Evolutionary conservation across 169 alveolate species (phyloP).

Genomic region (Plasmodium blacklocki): DNA sequence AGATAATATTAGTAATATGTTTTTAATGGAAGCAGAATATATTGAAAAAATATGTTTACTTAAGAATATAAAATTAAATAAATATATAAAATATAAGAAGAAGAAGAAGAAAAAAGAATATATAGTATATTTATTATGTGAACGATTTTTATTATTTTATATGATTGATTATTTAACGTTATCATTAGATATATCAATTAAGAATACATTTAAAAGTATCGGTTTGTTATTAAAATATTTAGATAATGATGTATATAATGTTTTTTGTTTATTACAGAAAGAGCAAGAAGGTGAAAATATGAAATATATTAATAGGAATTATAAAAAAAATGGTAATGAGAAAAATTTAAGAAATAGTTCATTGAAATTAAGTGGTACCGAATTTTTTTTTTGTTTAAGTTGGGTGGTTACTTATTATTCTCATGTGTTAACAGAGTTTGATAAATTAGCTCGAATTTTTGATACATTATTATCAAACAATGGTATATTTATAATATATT

Average conservation of each 20-base stretch:
- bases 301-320: slow-evolving; percentile 16
- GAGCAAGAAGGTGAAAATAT: slow-evolving; percentile 57
- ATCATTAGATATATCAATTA: slow-evolving; percentile 55
- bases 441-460: slow-evolving; percentile 49
- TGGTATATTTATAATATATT: slow-evolving; percentile 69
- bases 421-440: slow-evolving; percentile 64
- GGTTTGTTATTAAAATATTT: slow-evolving; percentile 50
- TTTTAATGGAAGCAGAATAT: slow-evolving; percentile 43
- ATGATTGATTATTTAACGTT: slow-evolving; percentile 72
- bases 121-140: slow-evolving; percentile 55
- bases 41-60: slow-evolving; percentile 68
- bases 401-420: slow-evolving; percentile 75
- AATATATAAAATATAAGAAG: slow-evolving; percentile 58
- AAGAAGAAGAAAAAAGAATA: slow-evolving; percentile 69
- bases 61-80: slow-evolving; percentile 53
- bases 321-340: neutral
- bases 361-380: slow-evolving; percentile 48
- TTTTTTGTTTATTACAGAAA: slow-evolving; percentile 54
- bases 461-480: slow-evolving; percentile 64
- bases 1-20: slow-evolving; percentile 44
- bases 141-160: slow-evolving; percentile 54
- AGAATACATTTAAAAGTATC: slow-evolving; percentile 57
- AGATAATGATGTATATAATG: slow-evolving; percentile 58
- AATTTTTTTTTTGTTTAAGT: slow-evolving; percentile 68
- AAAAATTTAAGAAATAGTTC: slow-evolving; percentile 5